Base-by-base conservation (phyloP, 169 alveolate genomes). In the Toxoplasma gondii region DNA sequence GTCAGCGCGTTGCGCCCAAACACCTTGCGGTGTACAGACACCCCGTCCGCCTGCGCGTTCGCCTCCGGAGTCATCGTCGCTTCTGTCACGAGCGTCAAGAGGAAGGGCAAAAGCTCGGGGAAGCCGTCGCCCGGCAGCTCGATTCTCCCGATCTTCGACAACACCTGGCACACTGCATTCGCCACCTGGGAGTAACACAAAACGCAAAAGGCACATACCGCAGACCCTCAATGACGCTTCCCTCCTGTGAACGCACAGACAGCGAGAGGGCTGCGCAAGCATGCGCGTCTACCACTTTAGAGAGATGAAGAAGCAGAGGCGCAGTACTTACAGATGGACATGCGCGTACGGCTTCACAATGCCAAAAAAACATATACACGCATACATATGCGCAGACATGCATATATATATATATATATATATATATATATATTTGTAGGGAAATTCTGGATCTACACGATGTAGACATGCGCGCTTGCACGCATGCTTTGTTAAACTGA, bases 131-230 rank as follows among this genome's bases (percentile, higher is more conserved):
- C 83, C n/a, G 97, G 97, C 44, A 96, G 93, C 88, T 96, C 97
- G 64, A 96, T 94, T 27, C 96, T 95, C 36, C 96, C 97, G 82
- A 96, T 93, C 92, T 96, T 96, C 34, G 97, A 96, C 87, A 96
- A 70, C 17, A 94, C 97, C 80, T 96, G 97, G 93, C 97, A 96
- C 43, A 95, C 95, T 34, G 97, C 97, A 34, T 88, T 91, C 36
- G 94, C 93, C 34, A 94, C 96, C 93, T 90, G 94, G 80, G 38
- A 19, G 43, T 38, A 90, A 90, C n/a, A 90, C 45, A 82, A 17
- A 69, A 58, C 70, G 19, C 5, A 1, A 54, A 38, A 86, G 70
- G 70, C 39, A 9, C 27, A 36, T 34, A 22, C 38, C 41, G 29
- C 39, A 7, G 31, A 24, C n/a, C 91, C 43, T 12, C 49, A 39